These are phyloP conservation scores for Bassia scoparia DNA, from an alignment of 148 eudicot genomes.

Conservation along the genomic window DNA sequence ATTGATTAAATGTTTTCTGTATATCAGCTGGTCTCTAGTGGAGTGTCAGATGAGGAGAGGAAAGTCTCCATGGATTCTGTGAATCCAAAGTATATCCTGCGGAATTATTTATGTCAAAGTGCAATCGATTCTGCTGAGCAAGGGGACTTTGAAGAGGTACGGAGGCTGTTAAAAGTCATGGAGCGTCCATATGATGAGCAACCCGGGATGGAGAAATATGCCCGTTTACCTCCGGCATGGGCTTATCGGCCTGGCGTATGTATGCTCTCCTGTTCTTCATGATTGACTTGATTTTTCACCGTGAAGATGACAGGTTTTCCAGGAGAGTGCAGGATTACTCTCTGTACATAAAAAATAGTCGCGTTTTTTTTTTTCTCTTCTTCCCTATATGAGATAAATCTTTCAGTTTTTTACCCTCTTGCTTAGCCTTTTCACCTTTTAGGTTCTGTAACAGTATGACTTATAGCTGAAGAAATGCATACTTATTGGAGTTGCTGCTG, in stretches of 20 bases:
- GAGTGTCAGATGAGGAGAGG: conserved; percentile 70
- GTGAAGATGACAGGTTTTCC: background rate
- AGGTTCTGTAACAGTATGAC: background rate
- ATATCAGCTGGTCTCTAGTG: conserved; percentile 58
- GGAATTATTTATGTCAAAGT: conserved; percentile 89
- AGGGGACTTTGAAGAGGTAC: conserved; percentile 84
- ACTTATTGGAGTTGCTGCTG: background rate
- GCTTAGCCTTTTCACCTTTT: background rate
- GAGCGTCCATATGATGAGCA: conserved; percentile 83
- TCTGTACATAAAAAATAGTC: conserved; percentile 27
- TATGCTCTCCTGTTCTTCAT: conserved; percentile 98
- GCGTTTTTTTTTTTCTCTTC: conserved; percentile 5
- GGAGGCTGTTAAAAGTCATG: conserved; percentile 70
- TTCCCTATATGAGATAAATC: background rate
- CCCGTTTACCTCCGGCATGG: conserved; percentile 98
- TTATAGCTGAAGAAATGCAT: background rate
- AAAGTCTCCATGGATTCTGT: conserved; percentile 75
- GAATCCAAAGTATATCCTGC: conserved; percentile 84
- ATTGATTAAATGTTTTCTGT: background rate
- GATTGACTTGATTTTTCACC: conserved; percentile 13
- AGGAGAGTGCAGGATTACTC: conserved; percentile 7
- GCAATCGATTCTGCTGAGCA: conserved; percentile 92
- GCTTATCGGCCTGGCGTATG: conserved; percentile 97
- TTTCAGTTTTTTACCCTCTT: background rate
- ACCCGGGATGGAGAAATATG: conserved; percentile 96